phyloP scores from a whole-genome alignment of 345 rosid genomes.

The Isatis tinctoria region DNA sequence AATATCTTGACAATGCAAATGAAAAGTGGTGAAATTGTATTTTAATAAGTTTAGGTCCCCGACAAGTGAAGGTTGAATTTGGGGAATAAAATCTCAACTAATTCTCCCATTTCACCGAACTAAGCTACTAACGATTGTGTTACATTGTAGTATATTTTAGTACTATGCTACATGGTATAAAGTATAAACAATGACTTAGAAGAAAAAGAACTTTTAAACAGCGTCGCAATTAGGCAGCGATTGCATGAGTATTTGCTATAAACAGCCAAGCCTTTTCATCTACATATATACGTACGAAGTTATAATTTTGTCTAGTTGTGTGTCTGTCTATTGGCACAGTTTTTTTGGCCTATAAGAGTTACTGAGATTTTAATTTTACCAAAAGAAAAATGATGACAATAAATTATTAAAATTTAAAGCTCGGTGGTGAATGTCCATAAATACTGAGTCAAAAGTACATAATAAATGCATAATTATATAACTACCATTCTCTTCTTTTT shows the following conservation, averaged over 20 bases:
- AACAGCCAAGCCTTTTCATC: not conserved
- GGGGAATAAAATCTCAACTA: not conserved
- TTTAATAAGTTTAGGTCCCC: not conserved
- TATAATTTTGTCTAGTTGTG: not conserved
- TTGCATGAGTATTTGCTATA: not conserved
- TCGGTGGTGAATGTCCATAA: conserved; percentile 22
- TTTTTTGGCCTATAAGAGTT: not conserved
- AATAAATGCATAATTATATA: conserved; percentile 23
- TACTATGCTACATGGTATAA: not conserved
- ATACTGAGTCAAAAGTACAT: conserved; percentile 28
- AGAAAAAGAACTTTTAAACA: not conserved
- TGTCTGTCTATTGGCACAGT: not conserved
- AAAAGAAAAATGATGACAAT: not conserved
- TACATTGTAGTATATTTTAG: not conserved
- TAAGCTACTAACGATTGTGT: not conserved
- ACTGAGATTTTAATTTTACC: not conserved
- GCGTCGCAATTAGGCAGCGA: not conserved
- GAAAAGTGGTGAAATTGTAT: not conserved
- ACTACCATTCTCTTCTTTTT: conserved; percentile 9
- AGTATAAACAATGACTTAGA: not conserved
- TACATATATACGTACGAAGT: not conserved
- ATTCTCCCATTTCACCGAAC: not conserved
- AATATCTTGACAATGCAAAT: not conserved
- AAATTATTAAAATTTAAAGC: conserved; percentile 5
- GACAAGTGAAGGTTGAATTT: not conserved